A percentile compares a stretch with the other conserved stretches of the same genome.
Evolutionary conservation across 805 yeast species (phyloP).

Genomic region (Lipomyces anomalus): DNA sequence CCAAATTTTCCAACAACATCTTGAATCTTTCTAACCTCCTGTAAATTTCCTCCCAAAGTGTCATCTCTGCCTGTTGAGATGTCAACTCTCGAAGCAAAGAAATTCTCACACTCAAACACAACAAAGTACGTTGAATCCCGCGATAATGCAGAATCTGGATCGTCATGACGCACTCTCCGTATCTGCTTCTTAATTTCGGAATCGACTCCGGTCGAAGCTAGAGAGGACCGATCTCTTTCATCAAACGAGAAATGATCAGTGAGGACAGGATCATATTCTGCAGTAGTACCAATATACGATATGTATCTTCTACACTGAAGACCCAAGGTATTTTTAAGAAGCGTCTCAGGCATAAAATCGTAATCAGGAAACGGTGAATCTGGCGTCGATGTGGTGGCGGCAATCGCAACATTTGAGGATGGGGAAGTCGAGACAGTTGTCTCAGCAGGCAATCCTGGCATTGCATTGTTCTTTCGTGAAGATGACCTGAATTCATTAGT

Average conservation of each 20-base stretch:
- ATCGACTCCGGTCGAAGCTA: slow-evolving; percentile 18
- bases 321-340: slow-evolving; percentile 28
- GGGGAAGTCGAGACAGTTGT: background rate
- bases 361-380: slow-evolving; percentile 29
- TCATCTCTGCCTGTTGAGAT: slow-evolving; percentile 25
- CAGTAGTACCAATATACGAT: slow-evolving; percentile 28
- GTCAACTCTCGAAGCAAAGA: slow-evolving; percentile 16
- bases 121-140: slow-evolving; percentile 19
- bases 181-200: slow-evolving; percentile 19
- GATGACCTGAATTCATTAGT: no score
- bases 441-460: background rate
- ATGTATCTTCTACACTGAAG: slow-evolving; percentile 27
- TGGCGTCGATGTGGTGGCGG: slow-evolving; percentile 8
- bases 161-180: slow-evolving; percentile 13
- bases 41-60: slow-evolving; percentile 25
- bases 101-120: slow-evolving; percentile 25
- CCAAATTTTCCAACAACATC: slow-evolving; percentile 26
- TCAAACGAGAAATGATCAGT: slow-evolving; percentile 27
- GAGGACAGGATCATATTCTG: slow-evolving; percentile 28
- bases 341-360: slow-evolving; percentile 26
- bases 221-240: slow-evolving; percentile 18
- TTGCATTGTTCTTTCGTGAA: background rate
- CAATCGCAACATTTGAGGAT: background rate
- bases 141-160: slow-evolving; percentile 2
- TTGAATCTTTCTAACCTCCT: slow-evolving; percentile 26